phyloP scores from a whole-genome alignment of 257 asterid species.

The Striga asiatica region DNA sequence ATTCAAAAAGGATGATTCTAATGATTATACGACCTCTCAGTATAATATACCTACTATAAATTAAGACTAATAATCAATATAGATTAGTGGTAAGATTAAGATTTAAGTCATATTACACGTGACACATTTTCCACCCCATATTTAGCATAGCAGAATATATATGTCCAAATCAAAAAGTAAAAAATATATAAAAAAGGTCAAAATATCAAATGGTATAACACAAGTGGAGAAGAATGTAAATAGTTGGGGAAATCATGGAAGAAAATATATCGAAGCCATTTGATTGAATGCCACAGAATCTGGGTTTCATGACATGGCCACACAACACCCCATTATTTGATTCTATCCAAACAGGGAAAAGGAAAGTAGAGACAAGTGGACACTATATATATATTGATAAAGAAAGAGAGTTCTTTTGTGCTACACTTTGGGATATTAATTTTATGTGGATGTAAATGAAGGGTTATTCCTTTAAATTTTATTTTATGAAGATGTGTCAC shows the following conservation, averaged over 20 bases:
- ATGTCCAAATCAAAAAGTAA: not conserved
- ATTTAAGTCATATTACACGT: not conserved
- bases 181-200: too few relatives aligned
- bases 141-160: not conserved
- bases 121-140: not conserved
- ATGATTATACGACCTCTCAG: too few relatives aligned
- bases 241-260: not conserved
- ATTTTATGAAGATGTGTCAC: too few relatives aligned
- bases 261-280: not conserved
- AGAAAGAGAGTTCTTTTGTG: not conserved
- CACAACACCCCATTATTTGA: constrained; percentile 15
- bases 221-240: too few relatives aligned
- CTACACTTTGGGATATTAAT: too few relatives aligned
- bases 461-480: too few relatives aligned
- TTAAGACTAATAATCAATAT: too few relatives aligned
- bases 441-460: too few relatives aligned
- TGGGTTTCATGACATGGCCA: constrained; percentile 15
- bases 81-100: not conserved
- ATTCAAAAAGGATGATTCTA: too few relatives aligned
- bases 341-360: not conserved
- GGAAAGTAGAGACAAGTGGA: not conserved
- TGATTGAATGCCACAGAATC: constrained; percentile 10
- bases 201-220: too few relatives aligned
- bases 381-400: too few relatives aligned
- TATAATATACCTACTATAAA: too few relatives aligned